phyloP scores from a whole-genome alignment of 495 filamentous ascomycete genomes.

The Aspergillus conjunctus region DNA sequence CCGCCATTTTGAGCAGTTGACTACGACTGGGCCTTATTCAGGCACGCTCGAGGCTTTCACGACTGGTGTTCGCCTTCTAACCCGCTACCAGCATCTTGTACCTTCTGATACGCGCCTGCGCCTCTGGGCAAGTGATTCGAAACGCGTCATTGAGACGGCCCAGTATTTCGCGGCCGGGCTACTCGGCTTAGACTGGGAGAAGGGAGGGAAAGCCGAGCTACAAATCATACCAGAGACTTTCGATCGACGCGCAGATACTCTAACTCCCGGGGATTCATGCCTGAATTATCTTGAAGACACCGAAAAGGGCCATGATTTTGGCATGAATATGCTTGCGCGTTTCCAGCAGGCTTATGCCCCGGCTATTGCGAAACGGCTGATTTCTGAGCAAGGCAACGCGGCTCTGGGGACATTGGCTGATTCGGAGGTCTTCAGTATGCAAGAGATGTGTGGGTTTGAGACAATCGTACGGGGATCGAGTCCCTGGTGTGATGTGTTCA shows the following conservation, averaged over 20 bases:
- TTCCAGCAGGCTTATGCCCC: slow-evolving; percentile 54
- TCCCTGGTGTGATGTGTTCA: slow-evolving; percentile 62
- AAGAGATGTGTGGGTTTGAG: slow-evolving; percentile 65
- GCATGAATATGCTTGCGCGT: slow-evolving; percentile 44
- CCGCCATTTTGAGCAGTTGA: slow-evolving; percentile 55
- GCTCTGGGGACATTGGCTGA: slow-evolving; percentile 40
- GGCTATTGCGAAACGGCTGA: slow-evolving; percentile 47
- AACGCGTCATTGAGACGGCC: slow-evolving; percentile 61
- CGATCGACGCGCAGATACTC: slow-evolving; percentile 54
- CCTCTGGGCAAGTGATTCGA: slow-evolving; percentile 58
- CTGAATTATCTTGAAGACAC: slow-evolving; percentile 50
- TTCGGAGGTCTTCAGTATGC: slow-evolving; percentile 60
- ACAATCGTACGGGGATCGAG: slow-evolving; percentile 54
- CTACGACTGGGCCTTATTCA: slow-evolving; percentile 59
- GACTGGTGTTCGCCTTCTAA: slow-evolving; percentile 57
- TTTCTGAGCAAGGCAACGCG: slow-evolving; percentile 41
- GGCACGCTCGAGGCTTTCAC: slow-evolving; percentile 58
- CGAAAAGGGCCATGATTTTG: slow-evolving; percentile 52
- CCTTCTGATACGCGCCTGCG: slow-evolving; percentile 26
- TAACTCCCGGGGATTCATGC: slow-evolving; percentile 63
- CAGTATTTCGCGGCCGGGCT: slow-evolving; percentile 58
- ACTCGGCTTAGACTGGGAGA: slow-evolving; percentile 56
- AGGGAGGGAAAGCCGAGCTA: slow-evolving; percentile 36
- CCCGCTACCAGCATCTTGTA: slow-evolving; percentile 54
- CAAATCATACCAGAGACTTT: slow-evolving; percentile 56